Evolutionary conservation across 805 yeast species (phyloP).

Genomic region (Saturnispora quitensis): DNA sequence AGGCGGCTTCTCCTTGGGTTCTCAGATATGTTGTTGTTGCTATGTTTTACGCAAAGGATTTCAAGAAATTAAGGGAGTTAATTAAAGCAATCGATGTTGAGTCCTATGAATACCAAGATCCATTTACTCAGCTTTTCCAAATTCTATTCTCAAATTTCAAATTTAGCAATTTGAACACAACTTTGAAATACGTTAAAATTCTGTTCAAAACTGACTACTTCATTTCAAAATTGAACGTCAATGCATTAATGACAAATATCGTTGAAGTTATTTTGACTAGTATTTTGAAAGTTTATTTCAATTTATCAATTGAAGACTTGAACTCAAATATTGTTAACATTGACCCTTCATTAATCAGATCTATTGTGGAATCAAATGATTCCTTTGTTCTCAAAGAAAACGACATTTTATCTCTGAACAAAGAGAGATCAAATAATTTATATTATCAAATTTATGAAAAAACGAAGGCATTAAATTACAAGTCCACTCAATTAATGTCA

Average conservation of each 20-base stretch:
- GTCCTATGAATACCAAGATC: slow-evolving; percentile 55
- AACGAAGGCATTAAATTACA: slow-evolving; percentile 55
- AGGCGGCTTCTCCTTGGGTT: slow-evolving; percentile 66
- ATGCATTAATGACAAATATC: slow-evolving; percentile 18
- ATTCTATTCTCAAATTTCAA: slow-evolving; percentile 51
- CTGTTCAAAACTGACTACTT: slow-evolving; percentile 50
- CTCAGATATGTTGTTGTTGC: slow-evolving; percentile 56
- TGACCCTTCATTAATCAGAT: slow-evolving; percentile 11
- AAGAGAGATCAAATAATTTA: slow-evolving; percentile 44
- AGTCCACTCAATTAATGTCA: slow-evolving; percentile 47
- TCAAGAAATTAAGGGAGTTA: slow-evolving; percentile 49
- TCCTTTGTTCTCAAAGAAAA: slow-evolving; percentile 13
- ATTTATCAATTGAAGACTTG: slow-evolving; percentile 16
- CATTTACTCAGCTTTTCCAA: slow-evolving; percentile 48
- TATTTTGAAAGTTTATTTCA: slow-evolving; percentile 21
- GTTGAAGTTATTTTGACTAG: slow-evolving; percentile 18
- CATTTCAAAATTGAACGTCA: slow-evolving; percentile 34
- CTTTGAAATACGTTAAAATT: slow-evolving; percentile 39
- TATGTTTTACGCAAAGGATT: slow-evolving; percentile 33
- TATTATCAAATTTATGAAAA: slow-evolving; percentile 62
- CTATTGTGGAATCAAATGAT: slow-evolving; percentile 21
- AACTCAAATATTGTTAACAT: slow-evolving; percentile 12
- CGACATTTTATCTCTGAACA: slow-evolving; percentile 40
- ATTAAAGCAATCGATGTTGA: slow-evolving; percentile 52
- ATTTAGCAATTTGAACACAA: slow-evolving; percentile 41